Conservation (phyloP, 345 rosid genomes). For the Turritis glabra region DNA sequence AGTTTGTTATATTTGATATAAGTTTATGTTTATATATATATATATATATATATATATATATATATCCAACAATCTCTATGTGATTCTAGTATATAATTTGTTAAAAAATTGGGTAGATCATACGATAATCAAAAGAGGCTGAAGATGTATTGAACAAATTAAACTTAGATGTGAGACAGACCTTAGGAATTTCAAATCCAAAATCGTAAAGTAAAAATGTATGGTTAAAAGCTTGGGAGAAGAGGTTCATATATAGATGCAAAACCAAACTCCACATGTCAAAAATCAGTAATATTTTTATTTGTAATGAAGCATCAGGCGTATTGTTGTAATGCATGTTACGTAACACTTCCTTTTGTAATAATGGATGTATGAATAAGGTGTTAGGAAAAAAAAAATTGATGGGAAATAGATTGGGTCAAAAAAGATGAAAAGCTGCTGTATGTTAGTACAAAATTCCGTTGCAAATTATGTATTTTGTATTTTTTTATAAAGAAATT, state of each 20-base stretch:
- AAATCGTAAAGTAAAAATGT: neutral
- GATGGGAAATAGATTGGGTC: neutral
- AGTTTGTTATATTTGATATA: too few species aligned
- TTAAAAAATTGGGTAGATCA: too few species aligned
- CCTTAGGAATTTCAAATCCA: neutral
- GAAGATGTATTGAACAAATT: neutral
- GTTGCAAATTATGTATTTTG: neutral
- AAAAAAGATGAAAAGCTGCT: neutral
- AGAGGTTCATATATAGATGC: neutral
- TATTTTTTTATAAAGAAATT: too few species aligned
- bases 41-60: too few species aligned
- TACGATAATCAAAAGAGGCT: too few species aligned
- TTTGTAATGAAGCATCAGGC: neutral
- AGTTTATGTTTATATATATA: too few species aligned
- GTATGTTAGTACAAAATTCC: neutral
- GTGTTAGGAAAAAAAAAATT: neutral
- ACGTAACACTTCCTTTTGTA: neutral
- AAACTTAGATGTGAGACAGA: neutral
- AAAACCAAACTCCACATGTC: neutral
- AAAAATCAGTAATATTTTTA: neutral
- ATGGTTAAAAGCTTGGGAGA: neutral
- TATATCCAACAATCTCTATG: too few species aligned
- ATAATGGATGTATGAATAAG: neutral
- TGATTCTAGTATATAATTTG: neutral
- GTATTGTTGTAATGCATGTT: neutral